A percentile compares a stretch with the other conserved stretches of the same genome.
Evolutionary conservation across 352 stramenopile genomes (phyloP).

Genomic region (Pythium aristosporum): DNA sequence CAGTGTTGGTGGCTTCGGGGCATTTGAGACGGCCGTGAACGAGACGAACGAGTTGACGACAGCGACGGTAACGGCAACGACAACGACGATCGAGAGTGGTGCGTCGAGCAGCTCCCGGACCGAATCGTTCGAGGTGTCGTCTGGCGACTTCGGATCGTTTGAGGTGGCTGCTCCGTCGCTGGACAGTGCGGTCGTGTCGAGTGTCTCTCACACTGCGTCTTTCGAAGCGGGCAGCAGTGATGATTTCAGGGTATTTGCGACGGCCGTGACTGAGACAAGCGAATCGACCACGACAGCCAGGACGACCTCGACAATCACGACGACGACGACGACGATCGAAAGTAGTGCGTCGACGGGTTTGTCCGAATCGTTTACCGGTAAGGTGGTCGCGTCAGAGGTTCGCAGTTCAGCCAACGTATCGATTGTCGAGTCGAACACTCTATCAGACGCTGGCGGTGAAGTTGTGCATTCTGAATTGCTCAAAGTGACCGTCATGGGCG

Average conservation of each 20-base stretch:
- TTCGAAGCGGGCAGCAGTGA: too few relatives aligned
- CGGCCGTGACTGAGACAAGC: too few relatives aligned
- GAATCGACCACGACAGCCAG: too few relatives aligned
- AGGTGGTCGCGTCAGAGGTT: too few relatives aligned
- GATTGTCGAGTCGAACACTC: too few relatives aligned
- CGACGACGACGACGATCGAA: too few relatives aligned
- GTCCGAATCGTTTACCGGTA: background rate
- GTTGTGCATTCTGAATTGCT: background rate
- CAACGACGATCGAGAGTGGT: background rate
- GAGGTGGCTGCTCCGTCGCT: background rate
- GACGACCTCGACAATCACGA: too few relatives aligned
- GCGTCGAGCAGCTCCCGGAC: background rate
- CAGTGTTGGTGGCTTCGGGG: background rate
- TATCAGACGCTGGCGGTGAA: background rate
- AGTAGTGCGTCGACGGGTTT: background rate
- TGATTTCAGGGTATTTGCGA: too few relatives aligned
- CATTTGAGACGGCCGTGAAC: background rate
- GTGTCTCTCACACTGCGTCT: background rate
- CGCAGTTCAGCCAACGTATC: too few relatives aligned
- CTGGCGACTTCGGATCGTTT: background rate
- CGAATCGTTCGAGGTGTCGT: constrained; percentile 13
- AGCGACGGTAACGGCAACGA: background rate
- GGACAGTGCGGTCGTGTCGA: background rate
- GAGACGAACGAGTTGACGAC: background rate
- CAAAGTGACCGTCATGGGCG: constrained; percentile 1